phyloP scores from a whole-genome alignment of 139 green algal genomes.

The Micractinium sp. region DNA sequence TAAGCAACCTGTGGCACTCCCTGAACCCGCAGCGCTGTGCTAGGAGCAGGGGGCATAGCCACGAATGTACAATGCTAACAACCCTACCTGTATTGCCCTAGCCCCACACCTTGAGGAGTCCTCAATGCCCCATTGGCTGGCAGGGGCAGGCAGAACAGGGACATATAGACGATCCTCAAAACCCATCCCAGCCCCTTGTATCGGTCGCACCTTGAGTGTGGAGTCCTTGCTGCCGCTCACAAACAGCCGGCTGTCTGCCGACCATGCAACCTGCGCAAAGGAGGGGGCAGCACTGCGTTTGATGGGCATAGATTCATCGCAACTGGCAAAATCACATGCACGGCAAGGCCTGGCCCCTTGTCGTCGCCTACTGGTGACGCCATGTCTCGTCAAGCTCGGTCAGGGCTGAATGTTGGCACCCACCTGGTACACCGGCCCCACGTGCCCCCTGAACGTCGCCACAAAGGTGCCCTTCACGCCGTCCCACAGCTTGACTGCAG shows the following conservation, averaged over 20 bases:
- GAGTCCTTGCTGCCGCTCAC: constrained; percentile 95
- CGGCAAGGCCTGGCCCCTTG: neutral
- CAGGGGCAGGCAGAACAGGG: too few species aligned
- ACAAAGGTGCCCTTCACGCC: constrained; percentile 91
- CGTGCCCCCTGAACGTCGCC: constrained; percentile 91
- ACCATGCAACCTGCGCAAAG: constrained; percentile 82
- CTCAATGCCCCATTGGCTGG: too few species aligned
- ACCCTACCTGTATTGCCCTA: too few species aligned
- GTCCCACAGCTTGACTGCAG: constrained; percentile 94
- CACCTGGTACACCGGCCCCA: constrained; percentile 96
- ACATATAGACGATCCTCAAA: too few species aligned
- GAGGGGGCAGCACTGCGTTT: neutral
- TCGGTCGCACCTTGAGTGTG: constrained; percentile 90
- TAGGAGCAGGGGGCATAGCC: too few species aligned
- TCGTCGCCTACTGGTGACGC: neutral
- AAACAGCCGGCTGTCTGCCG: constrained; percentile 89
- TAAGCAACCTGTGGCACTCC: too few species aligned
- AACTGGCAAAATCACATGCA: neutral
- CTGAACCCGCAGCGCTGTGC: too few species aligned
- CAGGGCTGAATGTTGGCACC: neutral
- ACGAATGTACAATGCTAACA: too few species aligned
- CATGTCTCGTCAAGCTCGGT: neutral
- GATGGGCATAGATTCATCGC: neutral
- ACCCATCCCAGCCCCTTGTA: too few species aligned
- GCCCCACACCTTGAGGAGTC: too few species aligned